These are phyloP conservation scores for Ustilago crameri DNA, from an alignment of 1,284 basidiomycete species.

Conservation along the genomic window DNA sequence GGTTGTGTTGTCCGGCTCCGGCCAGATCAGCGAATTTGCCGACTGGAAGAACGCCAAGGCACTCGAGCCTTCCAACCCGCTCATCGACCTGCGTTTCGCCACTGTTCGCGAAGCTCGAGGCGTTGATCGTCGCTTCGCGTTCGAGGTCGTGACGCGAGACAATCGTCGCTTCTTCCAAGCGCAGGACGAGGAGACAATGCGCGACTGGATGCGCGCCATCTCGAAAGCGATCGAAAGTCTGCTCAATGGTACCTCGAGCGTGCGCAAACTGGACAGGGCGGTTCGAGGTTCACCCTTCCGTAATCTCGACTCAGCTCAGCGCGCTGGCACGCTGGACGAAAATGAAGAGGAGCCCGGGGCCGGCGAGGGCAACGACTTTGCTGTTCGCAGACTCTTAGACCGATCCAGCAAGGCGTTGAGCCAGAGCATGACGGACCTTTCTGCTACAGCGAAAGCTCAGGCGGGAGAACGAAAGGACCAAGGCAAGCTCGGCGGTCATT, in stretches of 20 bases:
- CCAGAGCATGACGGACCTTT: slow-evolving; percentile 59
- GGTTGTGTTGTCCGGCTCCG: slow-evolving; percentile 60
- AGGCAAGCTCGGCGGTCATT: slow-evolving; percentile 19
- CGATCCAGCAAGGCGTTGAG: slow-evolving; percentile 33
- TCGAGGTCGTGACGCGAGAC: slow-evolving; percentile 72
- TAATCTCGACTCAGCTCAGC: slow-evolving; percentile 16
- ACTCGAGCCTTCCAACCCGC: slow-evolving; percentile 49
- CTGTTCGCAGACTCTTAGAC: slow-evolving; percentile 30
- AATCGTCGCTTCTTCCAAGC: slow-evolving; percentile 71
- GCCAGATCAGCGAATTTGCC: slow-evolving; percentile 57
- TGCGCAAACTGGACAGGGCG: slow-evolving; percentile 59
- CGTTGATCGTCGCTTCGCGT: slow-evolving; percentile 67
- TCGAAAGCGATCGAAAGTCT: slow-evolving; percentile 72
- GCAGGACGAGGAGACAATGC: slow-evolving; percentile 70
- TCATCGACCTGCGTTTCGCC: slow-evolving; percentile 65
- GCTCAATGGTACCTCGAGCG: slow-evolving; percentile 69
- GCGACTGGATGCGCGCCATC: slow-evolving; percentile 72
- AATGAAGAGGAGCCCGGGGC: slow-evolving; percentile 16
- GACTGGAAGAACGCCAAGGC: slow-evolving; percentile 59
- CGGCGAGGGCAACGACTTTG: slow-evolving; percentile 39
- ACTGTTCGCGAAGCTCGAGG: slow-evolving; percentile 61
- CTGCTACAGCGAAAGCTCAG: slow-evolving; percentile 23
- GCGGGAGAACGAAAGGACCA: slow-evolving; percentile 16
- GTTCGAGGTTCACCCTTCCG: slow-evolving; percentile 34
- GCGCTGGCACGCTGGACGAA: slow-evolving; percentile 16